Evolutionary conservation across 257 asterid genomes (phyloP).

Genomic region (Solanum habrochaites): DNA sequence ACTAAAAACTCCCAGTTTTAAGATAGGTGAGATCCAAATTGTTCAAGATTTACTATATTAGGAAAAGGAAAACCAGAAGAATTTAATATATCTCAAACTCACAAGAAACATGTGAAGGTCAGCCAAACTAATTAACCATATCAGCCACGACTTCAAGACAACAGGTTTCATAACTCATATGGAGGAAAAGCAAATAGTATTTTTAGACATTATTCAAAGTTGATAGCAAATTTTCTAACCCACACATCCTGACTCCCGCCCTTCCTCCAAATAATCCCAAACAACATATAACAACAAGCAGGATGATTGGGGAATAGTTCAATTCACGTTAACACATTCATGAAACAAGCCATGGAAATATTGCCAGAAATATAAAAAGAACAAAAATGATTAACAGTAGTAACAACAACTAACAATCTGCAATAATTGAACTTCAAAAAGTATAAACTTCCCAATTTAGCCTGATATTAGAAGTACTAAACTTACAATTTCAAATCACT

Average conservation of each 20-base stretch:
- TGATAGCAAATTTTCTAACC: neutral
- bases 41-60: neutral
- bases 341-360: neutral
- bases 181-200: neutral
- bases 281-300: neutral
- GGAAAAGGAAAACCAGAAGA: neutral
- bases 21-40: neutral
- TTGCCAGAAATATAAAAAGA: neutral
- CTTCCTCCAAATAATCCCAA: neutral
- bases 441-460: neutral
- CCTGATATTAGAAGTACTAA: neutral
- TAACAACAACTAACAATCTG: neutral
- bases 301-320: neutral
- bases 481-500: neutral
- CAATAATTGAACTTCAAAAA: neutral
- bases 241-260: neutral
- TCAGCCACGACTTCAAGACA: neutral
- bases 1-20: constrained; percentile 4
- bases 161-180: neutral
- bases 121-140: neutral
- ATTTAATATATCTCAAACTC: neutral
- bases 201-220: neutral
- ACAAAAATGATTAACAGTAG: neutral
- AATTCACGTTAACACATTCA: neutral
- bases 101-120: neutral